These are phyloP conservation scores for Pulveroboletus sp. DNA, from an alignment of 768 basidiomycete species.

Conservation along the genomic window DNA sequence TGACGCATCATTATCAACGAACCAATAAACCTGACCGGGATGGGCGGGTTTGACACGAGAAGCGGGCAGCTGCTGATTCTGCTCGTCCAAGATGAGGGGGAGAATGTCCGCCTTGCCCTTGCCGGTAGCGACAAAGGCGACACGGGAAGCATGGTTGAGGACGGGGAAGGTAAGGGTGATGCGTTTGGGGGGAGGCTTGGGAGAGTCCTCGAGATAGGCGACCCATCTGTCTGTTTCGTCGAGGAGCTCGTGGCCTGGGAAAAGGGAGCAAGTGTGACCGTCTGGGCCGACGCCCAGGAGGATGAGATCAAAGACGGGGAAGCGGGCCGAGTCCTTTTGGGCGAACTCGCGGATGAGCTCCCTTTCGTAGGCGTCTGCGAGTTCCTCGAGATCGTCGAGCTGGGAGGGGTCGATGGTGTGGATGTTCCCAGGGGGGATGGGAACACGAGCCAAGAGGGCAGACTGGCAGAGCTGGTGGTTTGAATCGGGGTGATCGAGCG, in stretches of 20 bases:
- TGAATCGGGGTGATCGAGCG: slow-evolving; percentile 89
- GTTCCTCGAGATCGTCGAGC: slow-evolving; percentile 74
- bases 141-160: slow-evolving; percentile 82
- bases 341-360: slow-evolving; percentile 90
- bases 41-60: slow-evolving; percentile 73
- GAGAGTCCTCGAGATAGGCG: slow-evolving; percentile 87
- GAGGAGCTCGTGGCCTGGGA: slow-evolving; percentile 88
- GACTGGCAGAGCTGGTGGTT: slow-evolving; percentile 79
- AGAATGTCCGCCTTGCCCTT: slow-evolving; percentile 79
- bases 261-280: slow-evolving; percentile 97
- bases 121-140: slow-evolving; percentile 88
- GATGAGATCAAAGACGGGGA: slow-evolving; percentile 97
- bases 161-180: slow-evolving; percentile 93
- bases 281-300: slow-evolving; percentile 96
- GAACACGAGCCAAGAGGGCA: slow-evolving; percentile 78
- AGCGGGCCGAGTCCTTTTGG: slow-evolving; percentile 88
- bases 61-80: slow-evolving; percentile 72
- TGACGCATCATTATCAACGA: slow-evolving; percentile 85
- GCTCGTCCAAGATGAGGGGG: slow-evolving; percentile 69
- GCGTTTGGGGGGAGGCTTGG: slow-evolving; percentile 87
- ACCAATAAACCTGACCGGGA: slow-evolving; percentile 93
- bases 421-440: slow-evolving; percentile 74
- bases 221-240: slow-evolving; percentile 93
- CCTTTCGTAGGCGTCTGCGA: slow-evolving; percentile 77
- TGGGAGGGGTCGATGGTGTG: slow-evolving; percentile 74